These are phyloP conservation scores for Globisporangium takayamanum DNA, from an alignment of 352 stramenopile species.

Conservation along the genomic window DNA sequence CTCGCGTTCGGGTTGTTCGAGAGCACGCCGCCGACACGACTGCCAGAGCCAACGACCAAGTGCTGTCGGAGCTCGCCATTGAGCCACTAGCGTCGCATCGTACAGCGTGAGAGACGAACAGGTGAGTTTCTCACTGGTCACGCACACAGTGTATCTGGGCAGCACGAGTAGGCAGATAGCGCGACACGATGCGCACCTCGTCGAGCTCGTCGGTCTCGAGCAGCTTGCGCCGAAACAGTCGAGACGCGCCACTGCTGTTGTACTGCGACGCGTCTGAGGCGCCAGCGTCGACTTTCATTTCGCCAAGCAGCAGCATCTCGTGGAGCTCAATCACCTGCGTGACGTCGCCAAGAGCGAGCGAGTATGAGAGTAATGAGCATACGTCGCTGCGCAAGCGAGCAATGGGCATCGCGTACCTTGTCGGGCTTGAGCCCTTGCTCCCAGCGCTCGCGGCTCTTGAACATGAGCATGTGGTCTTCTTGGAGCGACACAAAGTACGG, in stretches of 20 bases:
- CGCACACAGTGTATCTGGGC: no score
- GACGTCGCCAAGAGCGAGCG: background rate
- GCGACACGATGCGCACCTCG: conserved; percentile 25
- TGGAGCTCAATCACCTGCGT: conserved; percentile 67
- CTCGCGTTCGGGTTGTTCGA: conserved; percentile 53
- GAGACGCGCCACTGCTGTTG: conserved; percentile 24
- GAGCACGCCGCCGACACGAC: conserved; percentile 35
- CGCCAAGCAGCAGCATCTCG: conserved; percentile 61
- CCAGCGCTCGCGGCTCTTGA: conserved; percentile 74
- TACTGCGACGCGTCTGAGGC: conserved; percentile 13
- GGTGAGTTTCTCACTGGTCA: no score
- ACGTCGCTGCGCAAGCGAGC: background rate
- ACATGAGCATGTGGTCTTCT: conserved; percentile 73
- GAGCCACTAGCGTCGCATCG: conserved; percentile 35
- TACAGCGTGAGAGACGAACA: background rate
- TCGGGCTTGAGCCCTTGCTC: conserved; percentile 77
- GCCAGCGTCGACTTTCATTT: conserved; percentile 82
- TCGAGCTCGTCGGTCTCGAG: conserved; percentile 75
- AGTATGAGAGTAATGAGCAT: background rate
- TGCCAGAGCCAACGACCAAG: conserved; percentile 37
- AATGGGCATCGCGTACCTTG: conserved; percentile 30
- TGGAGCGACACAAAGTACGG: conserved; percentile 82
- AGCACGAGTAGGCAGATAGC: background rate
- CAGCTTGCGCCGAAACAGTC: conserved; percentile 69
- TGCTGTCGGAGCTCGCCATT: conserved; percentile 64